phyloP scores from a whole-genome alignment of 2,329 filamentous ascomycete species.

The Monosporascus sp. region DNA sequence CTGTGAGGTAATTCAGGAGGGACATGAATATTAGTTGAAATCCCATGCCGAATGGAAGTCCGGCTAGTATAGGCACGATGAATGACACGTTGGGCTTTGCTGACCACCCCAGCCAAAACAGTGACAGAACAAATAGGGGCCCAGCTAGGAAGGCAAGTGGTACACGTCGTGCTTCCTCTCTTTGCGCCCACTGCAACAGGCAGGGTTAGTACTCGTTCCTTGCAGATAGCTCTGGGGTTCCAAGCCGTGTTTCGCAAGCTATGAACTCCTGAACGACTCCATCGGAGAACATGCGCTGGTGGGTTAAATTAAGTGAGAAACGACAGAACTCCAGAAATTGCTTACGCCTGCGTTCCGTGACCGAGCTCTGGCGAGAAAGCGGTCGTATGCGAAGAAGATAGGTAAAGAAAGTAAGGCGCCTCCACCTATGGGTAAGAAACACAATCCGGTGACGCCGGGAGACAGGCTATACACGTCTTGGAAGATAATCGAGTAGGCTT shows the following conservation, averaged over 20 bases:
- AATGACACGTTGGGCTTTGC: conserved; percentile 43
- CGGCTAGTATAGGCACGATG: conserved; percentile 53
- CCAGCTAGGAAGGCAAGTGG: conserved; percentile 68
- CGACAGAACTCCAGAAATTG: conserved; percentile 49
- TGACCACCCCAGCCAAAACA: conserved; percentile 61
- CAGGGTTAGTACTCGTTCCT: too few relatives aligned
- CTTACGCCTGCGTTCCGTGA: conserved; percentile 31
- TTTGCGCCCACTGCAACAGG: neutral
- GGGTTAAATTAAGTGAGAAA: too few relatives aligned
- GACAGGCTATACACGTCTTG: conserved; percentile 55
- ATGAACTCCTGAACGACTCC: too few relatives aligned
- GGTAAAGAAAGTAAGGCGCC: conserved; percentile 54
- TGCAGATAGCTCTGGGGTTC: too few relatives aligned
- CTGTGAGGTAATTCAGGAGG: conserved; percentile 56
- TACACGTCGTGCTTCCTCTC: conserved; percentile 28
- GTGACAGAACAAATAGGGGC: conserved; percentile 50
- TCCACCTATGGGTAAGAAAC: conserved; percentile 63
- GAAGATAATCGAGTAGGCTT: conserved; percentile 70
- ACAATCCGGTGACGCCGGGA: conserved; percentile 58
- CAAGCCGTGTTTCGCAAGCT: too few relatives aligned
- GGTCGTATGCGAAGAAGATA: conserved; percentile 63
- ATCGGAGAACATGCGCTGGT: too few relatives aligned
- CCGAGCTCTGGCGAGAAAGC: conserved; percentile 48
- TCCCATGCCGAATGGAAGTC: conserved; percentile 55
- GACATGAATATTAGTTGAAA: conserved; percentile 61